These are phyloP conservation scores for Pseudopithomyces chartarum DNA, from an alignment of 2,329 filamentous ascomycete genomes.

Conservation along the genomic window DNA sequence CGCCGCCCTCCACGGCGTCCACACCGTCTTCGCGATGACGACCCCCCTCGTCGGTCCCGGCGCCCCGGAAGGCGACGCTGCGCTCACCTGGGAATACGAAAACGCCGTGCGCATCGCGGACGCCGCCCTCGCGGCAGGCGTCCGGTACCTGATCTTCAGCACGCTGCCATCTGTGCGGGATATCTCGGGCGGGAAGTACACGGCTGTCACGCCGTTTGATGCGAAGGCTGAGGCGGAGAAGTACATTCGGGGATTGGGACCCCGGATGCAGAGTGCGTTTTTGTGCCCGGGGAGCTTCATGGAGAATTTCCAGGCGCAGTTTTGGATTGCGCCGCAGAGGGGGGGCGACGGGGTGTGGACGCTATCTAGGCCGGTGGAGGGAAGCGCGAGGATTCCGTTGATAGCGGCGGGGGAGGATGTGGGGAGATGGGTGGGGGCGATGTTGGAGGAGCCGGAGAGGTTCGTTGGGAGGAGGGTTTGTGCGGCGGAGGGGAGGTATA, in stretches of 20 bases:
- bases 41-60: conserved; percentile 30
- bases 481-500: conserved; percentile 48
- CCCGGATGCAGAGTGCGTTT: conserved; percentile 17
- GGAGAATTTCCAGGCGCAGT: conserved; percentile 14
- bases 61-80: background rate
- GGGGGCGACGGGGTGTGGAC: conserved; percentile 37
- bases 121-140: conserved; percentile 41
- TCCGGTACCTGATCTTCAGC: conserved; percentile 49
- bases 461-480: conserved; percentile 49
- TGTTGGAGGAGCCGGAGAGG: conserved; percentile 47
- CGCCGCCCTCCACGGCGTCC: conserved; percentile 50
- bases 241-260: conserved; percentile 53
- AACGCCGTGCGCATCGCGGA: conserved; percentile 48
- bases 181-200: conserved; percentile 41
- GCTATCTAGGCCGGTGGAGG: conserved; percentile 6
- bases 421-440: conserved; percentile 46
- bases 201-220: conserved; percentile 47
- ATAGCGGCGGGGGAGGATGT: conserved; percentile 49
- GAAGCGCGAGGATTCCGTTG: conserved; percentile 39
- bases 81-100: conserved; percentile 13
- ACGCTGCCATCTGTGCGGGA: conserved; percentile 40
- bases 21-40: conserved; percentile 58
- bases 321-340: conserved; percentile 34
- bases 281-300: conserved; percentile 12
- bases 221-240: conserved; percentile 53